phyloP scores from a whole-genome alignment of 345 rosid genomes.

The Arabis hirsuta region DNA sequence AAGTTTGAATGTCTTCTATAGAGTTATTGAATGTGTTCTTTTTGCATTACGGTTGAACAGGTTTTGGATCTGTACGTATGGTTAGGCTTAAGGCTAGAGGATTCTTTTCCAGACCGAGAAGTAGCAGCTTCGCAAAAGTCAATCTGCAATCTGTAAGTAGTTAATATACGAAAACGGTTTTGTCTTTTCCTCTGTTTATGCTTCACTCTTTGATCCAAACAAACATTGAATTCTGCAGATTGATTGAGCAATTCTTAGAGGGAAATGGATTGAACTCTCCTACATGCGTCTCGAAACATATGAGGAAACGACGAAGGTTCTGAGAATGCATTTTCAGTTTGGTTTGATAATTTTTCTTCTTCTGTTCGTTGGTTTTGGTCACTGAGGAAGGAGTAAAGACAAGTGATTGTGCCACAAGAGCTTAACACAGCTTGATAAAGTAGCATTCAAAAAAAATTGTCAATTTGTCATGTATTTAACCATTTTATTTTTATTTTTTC shows the following conservation, averaged over 20 bases:
- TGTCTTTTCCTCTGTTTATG: not conserved
- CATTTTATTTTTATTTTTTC: constrained; percentile 4
- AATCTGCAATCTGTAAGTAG: constrained; percentile 76
- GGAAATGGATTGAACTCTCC: constrained; percentile 40
- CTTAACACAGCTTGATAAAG: constrained; percentile 7
- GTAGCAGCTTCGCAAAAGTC: constrained; percentile 81
- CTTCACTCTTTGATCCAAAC: constrained; percentile 5
- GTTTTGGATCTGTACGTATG: constrained; percentile 91
- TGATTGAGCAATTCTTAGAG: constrained; percentile 87
- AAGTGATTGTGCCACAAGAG: constrained; percentile 23
- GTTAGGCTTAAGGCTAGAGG: constrained; percentile 87
- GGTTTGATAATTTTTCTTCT: constrained; percentile 4
- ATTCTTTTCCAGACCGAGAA: constrained; percentile 80
- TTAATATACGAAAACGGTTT: not conserved
- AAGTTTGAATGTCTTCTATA: no score
- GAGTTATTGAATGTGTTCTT: constrained; percentile 2
- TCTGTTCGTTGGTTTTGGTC: constrained; percentile 21
- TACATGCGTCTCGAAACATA: not conserved
- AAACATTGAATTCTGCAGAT: constrained; percentile 47
- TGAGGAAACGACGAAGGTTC: not conserved
- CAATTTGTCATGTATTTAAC: constrained; percentile 17
- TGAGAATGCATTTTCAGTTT: constrained; percentile 17
- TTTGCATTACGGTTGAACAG: constrained; percentile 44
- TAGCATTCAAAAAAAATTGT: constrained; percentile 15
- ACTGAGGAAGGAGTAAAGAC: constrained; percentile 4